Percentiles rank a stretch among this genome's conserved stretches.
Evolutionary conservation across 148 eudicot species (phyloP).

Genomic region (Agrostemma githago): DNA sequence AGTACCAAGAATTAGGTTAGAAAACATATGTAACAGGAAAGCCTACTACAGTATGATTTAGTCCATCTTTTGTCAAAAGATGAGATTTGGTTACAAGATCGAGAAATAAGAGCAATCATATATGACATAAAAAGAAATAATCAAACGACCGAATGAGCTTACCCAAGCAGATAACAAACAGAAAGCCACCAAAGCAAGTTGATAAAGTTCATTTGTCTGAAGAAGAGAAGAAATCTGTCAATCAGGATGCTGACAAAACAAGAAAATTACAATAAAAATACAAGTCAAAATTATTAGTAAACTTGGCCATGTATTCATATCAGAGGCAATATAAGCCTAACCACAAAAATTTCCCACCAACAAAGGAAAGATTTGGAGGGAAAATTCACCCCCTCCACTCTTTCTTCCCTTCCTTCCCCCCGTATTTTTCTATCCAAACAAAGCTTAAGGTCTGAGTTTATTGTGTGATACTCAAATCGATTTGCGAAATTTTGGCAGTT

Average conservation of each 20-base stretch:
- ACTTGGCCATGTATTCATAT: not conserved
- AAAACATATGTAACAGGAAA: not conserved
- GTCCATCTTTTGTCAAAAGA: not conserved
- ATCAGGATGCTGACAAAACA: constrained; percentile 10
- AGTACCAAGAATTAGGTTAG: not conserved
- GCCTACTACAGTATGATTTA: not conserved
- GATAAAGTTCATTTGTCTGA: constrained; percentile 98
- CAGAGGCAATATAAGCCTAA: not conserved
- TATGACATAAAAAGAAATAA: not conserved
- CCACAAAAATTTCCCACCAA: too few species aligned
- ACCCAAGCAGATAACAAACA: constrained; percentile 99
- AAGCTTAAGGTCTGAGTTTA: not conserved
- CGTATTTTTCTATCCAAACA: not conserved
- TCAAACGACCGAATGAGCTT: constrained; percentile 18
- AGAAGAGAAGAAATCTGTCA: constrained; percentile 12
- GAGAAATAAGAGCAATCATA: not conserved
- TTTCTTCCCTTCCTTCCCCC: too few species aligned
- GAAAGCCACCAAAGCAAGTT: constrained; percentile 95
- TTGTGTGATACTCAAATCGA: not conserved
- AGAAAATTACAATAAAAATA: constrained; percentile 1
- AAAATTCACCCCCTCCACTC: too few species aligned
- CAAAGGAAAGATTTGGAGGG: too few species aligned
- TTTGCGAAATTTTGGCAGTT: not conserved
- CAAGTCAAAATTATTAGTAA: not conserved
- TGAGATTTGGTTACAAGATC: not conserved